These are phyloP conservation scores for Ensete ventricosum DNA, from an alignment of 176 grass and related monocot genomes.

Conservation along the genomic window DNA sequence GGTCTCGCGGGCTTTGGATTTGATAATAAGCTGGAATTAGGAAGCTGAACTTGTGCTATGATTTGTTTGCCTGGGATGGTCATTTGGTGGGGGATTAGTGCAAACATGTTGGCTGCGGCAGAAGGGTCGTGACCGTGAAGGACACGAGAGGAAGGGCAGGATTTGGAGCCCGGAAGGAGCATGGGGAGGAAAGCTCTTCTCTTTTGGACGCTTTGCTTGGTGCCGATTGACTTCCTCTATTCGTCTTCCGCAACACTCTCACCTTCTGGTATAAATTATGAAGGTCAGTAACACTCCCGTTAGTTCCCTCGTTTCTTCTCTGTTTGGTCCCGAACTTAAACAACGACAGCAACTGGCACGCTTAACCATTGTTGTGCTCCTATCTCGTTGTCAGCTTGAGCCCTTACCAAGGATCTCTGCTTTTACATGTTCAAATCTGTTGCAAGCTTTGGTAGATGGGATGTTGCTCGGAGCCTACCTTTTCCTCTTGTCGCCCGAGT, in stretches of 20 bases:
- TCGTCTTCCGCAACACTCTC: slow-evolving; percentile 27
- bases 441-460: too few species aligned
- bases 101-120: not conserved
- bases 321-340: not conserved
- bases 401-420: too few species aligned
- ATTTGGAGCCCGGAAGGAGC: not conserved
- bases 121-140: not conserved
- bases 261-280: slow-evolving; percentile 47
- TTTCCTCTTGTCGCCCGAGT: too few species aligned
- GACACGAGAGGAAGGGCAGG: not conserved
- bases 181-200: slow-evolving; percentile 1
- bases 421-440: too few species aligned
- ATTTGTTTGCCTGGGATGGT: not conserved
- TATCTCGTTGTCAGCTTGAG: not conserved
- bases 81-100: too few species aligned
- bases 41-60: not conserved
- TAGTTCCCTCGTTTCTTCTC: slow-evolving; percentile 9
- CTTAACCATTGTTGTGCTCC: not conserved
- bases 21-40: not conserved
- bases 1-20: not conserved
- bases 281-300: slow-evolving; percentile 23
- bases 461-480: too few species aligned
- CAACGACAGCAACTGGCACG: not conserved
- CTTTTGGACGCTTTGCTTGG: slow-evolving; percentile 28
- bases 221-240: slow-evolving; percentile 18